Conservation (phyloP, 192 early-diverging fungal genomes). For the Coemansia javaensis region DNA sequence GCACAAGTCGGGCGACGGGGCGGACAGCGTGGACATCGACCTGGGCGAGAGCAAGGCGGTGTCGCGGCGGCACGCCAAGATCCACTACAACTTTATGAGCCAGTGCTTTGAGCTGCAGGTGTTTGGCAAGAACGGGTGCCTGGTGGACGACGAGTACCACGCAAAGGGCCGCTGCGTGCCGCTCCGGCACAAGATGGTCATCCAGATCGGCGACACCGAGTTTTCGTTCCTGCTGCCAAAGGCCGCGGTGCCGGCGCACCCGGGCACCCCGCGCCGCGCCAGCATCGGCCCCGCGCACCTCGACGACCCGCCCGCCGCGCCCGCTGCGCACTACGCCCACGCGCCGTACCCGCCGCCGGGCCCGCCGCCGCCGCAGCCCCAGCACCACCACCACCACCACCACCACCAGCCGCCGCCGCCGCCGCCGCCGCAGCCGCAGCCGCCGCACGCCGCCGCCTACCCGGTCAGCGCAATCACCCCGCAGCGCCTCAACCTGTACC, state of each 20-base stretch:
- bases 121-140: constrained; percentile 83
- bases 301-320: background rate
- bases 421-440: constrained; percentile 4
- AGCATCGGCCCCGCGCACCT: too few relatives aligned
- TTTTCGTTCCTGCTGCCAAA: constrained; percentile 77
- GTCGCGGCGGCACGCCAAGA: constrained; percentile 78
- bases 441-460: constrained; percentile 6
- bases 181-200: constrained; percentile 54
- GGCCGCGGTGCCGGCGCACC: constrained; percentile 14
- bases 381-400: background rate
- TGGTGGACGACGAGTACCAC: constrained; percentile 79
- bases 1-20: constrained; percentile 48
- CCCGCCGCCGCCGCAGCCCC: constrained; percentile 4
- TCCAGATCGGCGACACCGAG: constrained; percentile 80
- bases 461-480: constrained; percentile 46
- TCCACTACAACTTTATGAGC: constrained; percentile 78
- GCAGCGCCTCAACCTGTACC: constrained; percentile 45
- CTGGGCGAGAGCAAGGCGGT: constrained; percentile 80
- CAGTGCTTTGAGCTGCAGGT: constrained; percentile 82
- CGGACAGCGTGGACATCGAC: constrained; percentile 77
- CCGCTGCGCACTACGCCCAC: constrained; percentile 1
- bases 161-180: constrained; percentile 60
- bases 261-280: background rate
- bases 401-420: constrained; percentile 1
- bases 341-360: constrained; percentile 3